These are phyloP conservation scores for Hypoxylon rickii DNA, from an alignment of 495 filamentous ascomycete genomes.

Conservation along the genomic window DNA sequence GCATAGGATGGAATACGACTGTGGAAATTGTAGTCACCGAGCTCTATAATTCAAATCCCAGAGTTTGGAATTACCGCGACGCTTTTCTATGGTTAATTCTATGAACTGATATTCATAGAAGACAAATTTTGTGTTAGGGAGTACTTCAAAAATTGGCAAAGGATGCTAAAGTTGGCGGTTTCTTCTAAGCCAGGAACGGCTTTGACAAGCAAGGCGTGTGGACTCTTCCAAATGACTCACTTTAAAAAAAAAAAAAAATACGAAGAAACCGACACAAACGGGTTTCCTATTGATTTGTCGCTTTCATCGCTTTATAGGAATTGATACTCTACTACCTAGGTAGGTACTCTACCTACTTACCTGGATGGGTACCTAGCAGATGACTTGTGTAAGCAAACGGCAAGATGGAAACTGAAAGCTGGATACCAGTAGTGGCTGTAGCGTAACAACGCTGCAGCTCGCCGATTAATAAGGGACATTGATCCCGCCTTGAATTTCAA, in stretches of 20 bases:
- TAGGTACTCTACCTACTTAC: too few species aligned
- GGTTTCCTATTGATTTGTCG: too few species aligned
- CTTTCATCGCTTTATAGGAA: too few species aligned
- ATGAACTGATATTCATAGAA: not conserved
- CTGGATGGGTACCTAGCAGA: too few species aligned
- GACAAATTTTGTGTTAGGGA: conserved; percentile 1
- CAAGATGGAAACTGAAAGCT: too few species aligned
- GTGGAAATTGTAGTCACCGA: conserved; percentile 19
- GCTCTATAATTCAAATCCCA: conserved; percentile 13
- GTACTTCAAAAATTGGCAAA: not conserved
- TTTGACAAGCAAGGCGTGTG: conserved; percentile 1
- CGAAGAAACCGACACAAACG: not conserved
- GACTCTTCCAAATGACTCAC: conserved; percentile 15
- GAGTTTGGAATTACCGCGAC: conserved; percentile 2
- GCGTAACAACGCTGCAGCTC: too few species aligned
- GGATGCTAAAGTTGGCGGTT: not conserved
- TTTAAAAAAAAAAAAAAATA: not conserved
- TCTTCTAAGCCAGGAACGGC: not conserved
- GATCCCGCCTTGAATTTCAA: too few species aligned
- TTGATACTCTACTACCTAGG: too few species aligned
- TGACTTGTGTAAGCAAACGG: too few species aligned
- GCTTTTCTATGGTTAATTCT: conserved; percentile 13
- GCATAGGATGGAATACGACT: conserved; percentile 2
- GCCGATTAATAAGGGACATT: too few species aligned
- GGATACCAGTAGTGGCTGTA: too few species aligned